Conservation (phyloP, 306 rosid species). For the Ochetophila trinervis region DNA sequence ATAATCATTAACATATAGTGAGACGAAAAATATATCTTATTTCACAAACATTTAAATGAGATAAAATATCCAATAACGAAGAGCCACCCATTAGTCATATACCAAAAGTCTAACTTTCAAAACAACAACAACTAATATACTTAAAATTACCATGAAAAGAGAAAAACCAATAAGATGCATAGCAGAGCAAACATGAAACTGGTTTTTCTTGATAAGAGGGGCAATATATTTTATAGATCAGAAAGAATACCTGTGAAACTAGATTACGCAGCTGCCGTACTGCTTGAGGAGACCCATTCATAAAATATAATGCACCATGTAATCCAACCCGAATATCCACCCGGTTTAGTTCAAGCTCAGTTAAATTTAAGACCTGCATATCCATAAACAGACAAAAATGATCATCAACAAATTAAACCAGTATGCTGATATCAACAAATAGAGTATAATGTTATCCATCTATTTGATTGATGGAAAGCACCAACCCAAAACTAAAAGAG, state of each 20-base stretch:
- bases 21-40: too few species aligned
- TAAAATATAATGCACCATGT: conserved; percentile 83
- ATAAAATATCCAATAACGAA: too few species aligned
- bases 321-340: conserved; percentile 96
- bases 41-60: too few species aligned
- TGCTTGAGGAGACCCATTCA: conserved; percentile 99
- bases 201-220: background rate
- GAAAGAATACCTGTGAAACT: conserved; percentile 81
- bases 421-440: background rate
- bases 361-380: conserved; percentile 88
- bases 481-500: background rate
- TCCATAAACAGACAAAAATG: conserved; percentile 28
- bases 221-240: background rate
- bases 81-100: too few species aligned
- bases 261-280: conserved; percentile 94
- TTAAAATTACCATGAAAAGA: background rate
- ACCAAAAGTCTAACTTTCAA: too few species aligned
- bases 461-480: background rate
- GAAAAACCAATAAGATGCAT: background rate
- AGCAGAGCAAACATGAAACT: background rate
- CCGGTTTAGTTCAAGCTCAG: conserved; percentile 90
- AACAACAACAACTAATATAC: too few species aligned
- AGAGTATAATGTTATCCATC: background rate
- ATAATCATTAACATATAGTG: background rate
- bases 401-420: background rate